A percentile compares a stretch with the other conserved stretches of the same genome.
Conservation (phyloP, 768 basidiomycete species). For the Harrya chromipes region DNA sequence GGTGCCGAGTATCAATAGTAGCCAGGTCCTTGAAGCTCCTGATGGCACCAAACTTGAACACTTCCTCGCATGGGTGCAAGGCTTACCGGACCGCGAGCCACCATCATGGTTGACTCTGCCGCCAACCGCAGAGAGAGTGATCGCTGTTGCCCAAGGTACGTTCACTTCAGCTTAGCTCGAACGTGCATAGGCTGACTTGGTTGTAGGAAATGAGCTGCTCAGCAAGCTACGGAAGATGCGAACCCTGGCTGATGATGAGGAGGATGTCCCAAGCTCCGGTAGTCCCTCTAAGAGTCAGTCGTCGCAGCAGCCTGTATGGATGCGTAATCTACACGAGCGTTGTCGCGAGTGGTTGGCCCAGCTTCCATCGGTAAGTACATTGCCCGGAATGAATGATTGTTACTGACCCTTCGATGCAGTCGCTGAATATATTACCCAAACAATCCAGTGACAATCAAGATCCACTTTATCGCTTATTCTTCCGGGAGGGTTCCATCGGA, state of each 20-base stretch:
- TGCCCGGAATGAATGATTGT: neutral
- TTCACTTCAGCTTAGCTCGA: neutral
- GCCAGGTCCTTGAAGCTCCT: conserved; percentile 63
- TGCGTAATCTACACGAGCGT: conserved; percentile 78
- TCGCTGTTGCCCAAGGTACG: conserved; percentile 87
- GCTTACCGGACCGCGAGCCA: conserved; percentile 88
- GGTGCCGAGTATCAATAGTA: conserved; percentile 60
- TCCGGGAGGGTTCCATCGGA: conserved; percentile 82
- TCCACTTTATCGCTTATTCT: conserved; percentile 86
- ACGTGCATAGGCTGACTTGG: conserved; percentile 4
- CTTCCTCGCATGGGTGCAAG: conserved; percentile 87
- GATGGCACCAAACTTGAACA: conserved; percentile 93
- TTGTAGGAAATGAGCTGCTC: conserved; percentile 73
- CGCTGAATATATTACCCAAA: conserved; percentile 60
- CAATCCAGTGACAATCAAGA: conserved; percentile 71
- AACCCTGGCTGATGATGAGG: conserved; percentile 82
- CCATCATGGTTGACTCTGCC: conserved; percentile 94
- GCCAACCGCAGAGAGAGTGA: conserved; percentile 87
- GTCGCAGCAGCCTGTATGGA: conserved; percentile 90
- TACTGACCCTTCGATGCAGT: conserved; percentile 37
- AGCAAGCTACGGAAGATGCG: conserved; percentile 92
- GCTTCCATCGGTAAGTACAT: conserved; percentile 63
- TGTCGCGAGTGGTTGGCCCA: conserved; percentile 80
- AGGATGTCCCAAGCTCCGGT: conserved; percentile 50
- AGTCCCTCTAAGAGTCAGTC: conserved; percentile 61